Conservation (phyloP, 192 early-diverging fungal genomes). For the Jimgerdemannia lactiflua region DNA sequence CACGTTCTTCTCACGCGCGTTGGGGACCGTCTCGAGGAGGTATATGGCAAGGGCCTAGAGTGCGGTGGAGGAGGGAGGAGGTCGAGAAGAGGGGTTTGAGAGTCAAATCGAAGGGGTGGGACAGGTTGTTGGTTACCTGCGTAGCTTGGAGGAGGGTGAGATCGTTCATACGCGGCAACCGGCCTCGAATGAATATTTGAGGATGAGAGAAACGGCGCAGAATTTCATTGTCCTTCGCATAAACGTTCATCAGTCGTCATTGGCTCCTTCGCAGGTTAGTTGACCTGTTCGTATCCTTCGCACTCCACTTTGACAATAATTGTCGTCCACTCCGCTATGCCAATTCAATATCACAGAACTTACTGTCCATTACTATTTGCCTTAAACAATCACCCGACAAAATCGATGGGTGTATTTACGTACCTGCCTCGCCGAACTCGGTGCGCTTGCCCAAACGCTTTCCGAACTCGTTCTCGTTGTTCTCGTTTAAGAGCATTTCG, state of each 20-base stretch:
- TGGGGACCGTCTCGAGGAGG: conserved; percentile 51
- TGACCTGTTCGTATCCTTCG: neutral
- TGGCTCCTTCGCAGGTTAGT: neutral
- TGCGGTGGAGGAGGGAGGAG: neutral
- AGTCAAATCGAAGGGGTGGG: neutral
- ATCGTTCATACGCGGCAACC: conserved; percentile 93
- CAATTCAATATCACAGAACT: too few relatives aligned
- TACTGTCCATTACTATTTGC: neutral
- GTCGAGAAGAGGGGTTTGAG: neutral
- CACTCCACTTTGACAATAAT: too few relatives aligned
- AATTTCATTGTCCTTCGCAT: neutral
- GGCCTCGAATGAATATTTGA: too few relatives aligned
- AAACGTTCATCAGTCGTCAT: neutral
- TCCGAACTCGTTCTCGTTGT: conserved; percentile 48
- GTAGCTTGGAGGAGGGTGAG: conserved; percentile 91
- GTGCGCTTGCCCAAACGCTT: conserved; percentile 55
- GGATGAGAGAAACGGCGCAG: too few relatives aligned
- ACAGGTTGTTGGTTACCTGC: conserved; percentile 50
- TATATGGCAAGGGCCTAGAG: conserved; percentile 67
- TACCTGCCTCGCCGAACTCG: conserved; percentile 84
- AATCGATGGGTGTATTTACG: neutral
- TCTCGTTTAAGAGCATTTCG: conserved; percentile 35
- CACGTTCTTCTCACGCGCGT: conserved; percentile 67
- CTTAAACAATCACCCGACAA: neutral
- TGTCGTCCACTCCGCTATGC: too few relatives aligned